Percentiles rank a stretch among this genome's conserved stretches.
Conservation (phyloP, 2,329 filamentous ascomycete species). For the Epichloe amarillans region DNA sequence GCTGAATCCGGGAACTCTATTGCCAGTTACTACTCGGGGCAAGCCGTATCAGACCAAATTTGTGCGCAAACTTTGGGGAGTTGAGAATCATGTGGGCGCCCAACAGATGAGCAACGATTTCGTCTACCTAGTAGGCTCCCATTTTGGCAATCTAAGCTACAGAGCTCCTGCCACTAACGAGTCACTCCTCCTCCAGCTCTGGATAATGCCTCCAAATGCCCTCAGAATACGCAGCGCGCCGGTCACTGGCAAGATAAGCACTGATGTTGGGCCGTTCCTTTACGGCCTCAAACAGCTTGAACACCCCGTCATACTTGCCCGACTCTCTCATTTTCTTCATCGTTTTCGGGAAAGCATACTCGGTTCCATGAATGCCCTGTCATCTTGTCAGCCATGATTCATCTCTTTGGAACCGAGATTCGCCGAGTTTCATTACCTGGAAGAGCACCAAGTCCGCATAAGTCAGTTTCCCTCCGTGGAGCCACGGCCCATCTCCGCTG, state of each 20-base stretch:
- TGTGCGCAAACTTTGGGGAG: too few species aligned
- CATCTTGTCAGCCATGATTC: slow-evolving; percentile 2
- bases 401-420: background rate
- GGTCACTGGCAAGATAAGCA: slow-evolving; percentile 53
- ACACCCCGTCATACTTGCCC: slow-evolving; percentile 46
- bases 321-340: slow-evolving; percentile 38
- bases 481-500: slow-evolving; percentile 45
- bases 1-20: too few species aligned
- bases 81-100: too few species aligned
- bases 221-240: slow-evolving; percentile 44
- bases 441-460: slow-evolving; percentile 65
- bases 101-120: too few species aligned
- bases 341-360: slow-evolving; percentile 59
- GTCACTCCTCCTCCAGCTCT: slow-evolving; percentile 45
- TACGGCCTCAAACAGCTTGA: slow-evolving; percentile 50
- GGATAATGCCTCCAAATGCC: slow-evolving; percentile 63
- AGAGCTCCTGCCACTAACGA: background rate
- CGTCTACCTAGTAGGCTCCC: too few species aligned
- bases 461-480: slow-evolving; percentile 50
- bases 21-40: too few species aligned
- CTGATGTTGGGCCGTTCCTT: slow-evolving; percentile 51
- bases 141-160: too few species aligned
- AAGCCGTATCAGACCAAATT: too few species aligned
- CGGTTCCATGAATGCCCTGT: slow-evolving; percentile 41
- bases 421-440: slow-evolving; percentile 33